phyloP scores from a whole-genome alignment of 768 basidiomycete genomes.

The Hypholoma fasciculare region DNA sequence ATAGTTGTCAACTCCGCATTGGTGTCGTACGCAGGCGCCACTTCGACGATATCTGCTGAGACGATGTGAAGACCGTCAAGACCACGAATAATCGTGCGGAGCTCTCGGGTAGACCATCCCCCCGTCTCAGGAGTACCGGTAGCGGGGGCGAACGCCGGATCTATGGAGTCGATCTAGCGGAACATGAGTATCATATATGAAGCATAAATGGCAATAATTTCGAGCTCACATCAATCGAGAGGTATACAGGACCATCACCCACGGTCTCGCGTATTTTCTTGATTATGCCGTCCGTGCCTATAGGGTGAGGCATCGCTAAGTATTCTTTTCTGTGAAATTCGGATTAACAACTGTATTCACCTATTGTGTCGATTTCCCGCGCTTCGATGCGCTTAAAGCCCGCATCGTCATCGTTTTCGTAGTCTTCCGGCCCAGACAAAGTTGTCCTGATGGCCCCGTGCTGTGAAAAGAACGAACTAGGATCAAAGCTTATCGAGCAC shows the following conservation, averaged over 20 bases:
- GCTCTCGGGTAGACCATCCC: conserved; percentile 82
- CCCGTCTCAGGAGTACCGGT: conserved; percentile 87
- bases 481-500: conserved; percentile 55
- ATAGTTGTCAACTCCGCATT: conserved; percentile 37
- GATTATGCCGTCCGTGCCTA: conserved; percentile 76
- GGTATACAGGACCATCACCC: conserved; percentile 71
- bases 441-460: conserved; percentile 88
- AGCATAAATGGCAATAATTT: conserved; percentile 1
- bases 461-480: conserved; percentile 67
- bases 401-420: conserved; percentile 71
- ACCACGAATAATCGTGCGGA: conserved; percentile 75
- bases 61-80: conserved; percentile 76
- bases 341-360: conserved; percentile 31
- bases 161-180: conserved; percentile 71
- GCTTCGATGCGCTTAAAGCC: conserved; percentile 86
- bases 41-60: conserved; percentile 83
- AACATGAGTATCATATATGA: conserved; percentile 2
- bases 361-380: conserved; percentile 81
- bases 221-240: conserved; percentile 68
- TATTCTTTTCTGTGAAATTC: neutral
- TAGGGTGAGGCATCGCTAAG: neutral
- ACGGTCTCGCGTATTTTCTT: conserved; percentile 79
- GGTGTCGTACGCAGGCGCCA: conserved; percentile 78
- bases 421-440: conserved; percentile 75
- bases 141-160: conserved; percentile 81